Base-by-base conservation (phyloP, 331 rosid species). In the Phaseolus coccineus region DNA sequence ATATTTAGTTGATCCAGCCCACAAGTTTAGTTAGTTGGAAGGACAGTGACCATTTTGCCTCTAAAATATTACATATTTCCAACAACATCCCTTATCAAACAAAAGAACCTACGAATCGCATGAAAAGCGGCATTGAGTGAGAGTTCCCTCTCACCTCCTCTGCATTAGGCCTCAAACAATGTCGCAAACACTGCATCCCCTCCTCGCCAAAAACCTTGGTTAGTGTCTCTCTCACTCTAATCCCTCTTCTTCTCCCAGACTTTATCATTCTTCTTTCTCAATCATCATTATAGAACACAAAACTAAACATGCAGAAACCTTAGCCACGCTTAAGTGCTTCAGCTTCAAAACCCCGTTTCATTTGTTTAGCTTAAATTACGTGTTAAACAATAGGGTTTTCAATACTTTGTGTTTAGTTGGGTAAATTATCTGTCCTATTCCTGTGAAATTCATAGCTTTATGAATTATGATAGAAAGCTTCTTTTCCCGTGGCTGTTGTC, bases 61-160 rank as follows among this genome's bases (percentile, higher is more conserved):
- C 63, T 16, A 8, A 46, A 1, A 8, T 30, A 51, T 0, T 2
- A 1, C 12, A 19, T 44, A 74, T 82, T 81, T 22, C 87, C 90
- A 4, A 73, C n/a, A 61, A 28, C 37, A 76, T 78, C 89, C 92
- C 91, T 89, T 86, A 89, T 86, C 93, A 31, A 31, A 73, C 44
- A 53, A 44, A 56, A 39, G 25, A 71, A 58, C 76, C 62, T 69
- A 6, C 37, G 70, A 63, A 31, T 7, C 52, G 8, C 16, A 10
- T 57, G 27, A 56, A 56, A 69, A 77, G 83, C 75, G 85, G 77
- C 86, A 10, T 35, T 80, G 84, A 80, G 68, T 62, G 75, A 27
- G 58, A 33, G 72, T 55, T 24, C 73, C 8, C 7, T 71, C 27
- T 44, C 44, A 10, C 12, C 51, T 46, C 51, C 51, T 46, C 51